These are phyloP conservation scores for Aspergillus carbonarius DNA, from an alignment of 2,329 filamentous ascomycete genomes.

Conservation along the genomic window DNA sequence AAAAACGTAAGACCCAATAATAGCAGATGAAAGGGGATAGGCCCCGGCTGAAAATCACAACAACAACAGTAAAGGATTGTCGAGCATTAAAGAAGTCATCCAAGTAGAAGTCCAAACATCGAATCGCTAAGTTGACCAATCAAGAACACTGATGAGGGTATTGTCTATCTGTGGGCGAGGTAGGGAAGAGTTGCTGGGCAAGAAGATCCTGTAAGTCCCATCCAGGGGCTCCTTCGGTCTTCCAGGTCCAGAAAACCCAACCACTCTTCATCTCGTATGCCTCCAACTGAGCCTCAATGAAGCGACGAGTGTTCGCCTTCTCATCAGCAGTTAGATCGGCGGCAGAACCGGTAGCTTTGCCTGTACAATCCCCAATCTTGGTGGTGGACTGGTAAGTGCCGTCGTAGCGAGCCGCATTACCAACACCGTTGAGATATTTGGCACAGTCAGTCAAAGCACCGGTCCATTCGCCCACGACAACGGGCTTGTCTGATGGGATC, in stretches of 20 bases:
- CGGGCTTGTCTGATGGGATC: conserved; percentile 60
- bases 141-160: conserved; percentile 34
- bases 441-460: conserved; percentile 64
- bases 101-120: neutral
- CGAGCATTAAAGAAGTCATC: neutral
- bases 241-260: conserved; percentile 54
- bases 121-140: neutral
- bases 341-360: conserved; percentile 52
- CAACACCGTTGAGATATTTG: conserved; percentile 56
- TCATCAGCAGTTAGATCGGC: conserved; percentile 37
- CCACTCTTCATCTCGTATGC: conserved; percentile 44
- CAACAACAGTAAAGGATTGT: neutral
- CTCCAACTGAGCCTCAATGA: conserved; percentile 49
- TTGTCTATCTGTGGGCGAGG: conserved; percentile 36
- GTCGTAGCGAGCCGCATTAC: conserved; percentile 59
- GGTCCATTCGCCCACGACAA: conserved; percentile 69
- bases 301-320: conserved; percentile 41
- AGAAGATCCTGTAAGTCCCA: conserved; percentile 50
- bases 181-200: conserved; percentile 49
- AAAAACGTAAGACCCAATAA: neutral
- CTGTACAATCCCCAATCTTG: conserved; percentile 56
- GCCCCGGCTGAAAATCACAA: neutral
- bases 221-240: conserved; percentile 49
- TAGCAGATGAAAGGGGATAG: neutral
- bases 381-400: conserved; percentile 52